phyloP scores from a whole-genome alignment of 768 basidiomycete genomes.

The Gloeopeniophorella convolvens region DNA sequence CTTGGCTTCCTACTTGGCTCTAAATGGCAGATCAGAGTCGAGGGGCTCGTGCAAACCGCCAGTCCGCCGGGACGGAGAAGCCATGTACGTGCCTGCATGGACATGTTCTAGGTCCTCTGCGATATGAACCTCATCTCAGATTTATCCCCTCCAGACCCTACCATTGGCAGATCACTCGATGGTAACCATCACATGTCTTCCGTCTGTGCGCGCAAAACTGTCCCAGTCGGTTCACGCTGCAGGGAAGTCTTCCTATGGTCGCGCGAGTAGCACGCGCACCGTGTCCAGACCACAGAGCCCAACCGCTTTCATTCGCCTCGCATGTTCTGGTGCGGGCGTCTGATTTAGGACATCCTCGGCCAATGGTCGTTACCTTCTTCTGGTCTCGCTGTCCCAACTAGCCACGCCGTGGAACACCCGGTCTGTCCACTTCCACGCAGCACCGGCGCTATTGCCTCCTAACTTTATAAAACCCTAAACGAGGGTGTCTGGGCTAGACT shows the following conservation, averaged over 20 bases:
- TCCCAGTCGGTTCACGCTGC: background rate
- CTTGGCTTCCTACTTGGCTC: background rate
- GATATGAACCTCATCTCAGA: slow-evolving; percentile 2
- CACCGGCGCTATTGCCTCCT: slow-evolving; percentile 10
- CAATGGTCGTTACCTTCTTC: slow-evolving; percentile 1
- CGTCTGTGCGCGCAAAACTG: background rate
- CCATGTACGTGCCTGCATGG: background rate
- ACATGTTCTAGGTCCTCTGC: slow-evolving; percentile 7
- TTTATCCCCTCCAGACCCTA: background rate
- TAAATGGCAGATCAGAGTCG: background rate
- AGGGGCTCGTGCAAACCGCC: background rate
- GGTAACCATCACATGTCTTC: slow-evolving; percentile 1
- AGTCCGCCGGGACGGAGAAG: slow-evolving; percentile 1
- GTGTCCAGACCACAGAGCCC: slow-evolving; percentile 5
- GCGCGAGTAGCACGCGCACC: too few species aligned
- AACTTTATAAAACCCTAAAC: slow-evolving; percentile 17
- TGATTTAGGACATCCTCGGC: background rate
- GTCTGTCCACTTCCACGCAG: background rate
- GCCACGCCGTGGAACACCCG: background rate
- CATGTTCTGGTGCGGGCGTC: slow-evolving; percentile 4
- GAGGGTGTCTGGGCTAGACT: slow-evolving; percentile 11
- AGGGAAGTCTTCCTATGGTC: slow-evolving; percentile 3
- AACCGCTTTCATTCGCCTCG: background rate
- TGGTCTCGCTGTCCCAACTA: background rate
- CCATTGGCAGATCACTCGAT: background rate